These are phyloP conservation scores for Cladosporium sp. DNA, from an alignment of 2,329 filamentous ascomycete genomes.

Conservation along the genomic window DNA sequence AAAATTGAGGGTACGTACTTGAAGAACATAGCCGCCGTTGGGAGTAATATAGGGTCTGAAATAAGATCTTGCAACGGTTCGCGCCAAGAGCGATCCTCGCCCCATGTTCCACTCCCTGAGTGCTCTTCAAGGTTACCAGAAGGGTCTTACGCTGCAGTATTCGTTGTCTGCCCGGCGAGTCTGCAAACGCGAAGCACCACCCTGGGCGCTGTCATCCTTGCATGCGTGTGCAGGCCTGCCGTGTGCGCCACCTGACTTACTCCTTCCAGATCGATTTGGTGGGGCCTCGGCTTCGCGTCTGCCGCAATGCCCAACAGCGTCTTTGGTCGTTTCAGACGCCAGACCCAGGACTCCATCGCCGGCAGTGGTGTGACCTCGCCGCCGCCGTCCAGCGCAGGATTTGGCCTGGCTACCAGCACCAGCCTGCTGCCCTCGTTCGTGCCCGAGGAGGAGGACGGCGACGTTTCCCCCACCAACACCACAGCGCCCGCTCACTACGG, in stretches of 20 bases:
- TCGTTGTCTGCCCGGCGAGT: too few relatives aligned
- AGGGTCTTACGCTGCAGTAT: not conserved
- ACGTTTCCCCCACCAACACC: not conserved
- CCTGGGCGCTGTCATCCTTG: not conserved
- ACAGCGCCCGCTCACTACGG: not conserved
- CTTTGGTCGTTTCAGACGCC: slow-evolving; percentile 13
- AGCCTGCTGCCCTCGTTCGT: slow-evolving; percentile 2
- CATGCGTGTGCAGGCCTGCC: not conserved
- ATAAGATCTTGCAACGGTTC: not conserved
- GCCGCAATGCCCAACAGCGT: slow-evolving; percentile 6
- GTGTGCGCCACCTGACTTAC: not conserved
- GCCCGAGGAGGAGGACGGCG: not conserved
- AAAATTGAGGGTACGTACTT: too few relatives aligned
- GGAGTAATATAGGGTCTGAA: not conserved
- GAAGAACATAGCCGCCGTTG: not conserved
- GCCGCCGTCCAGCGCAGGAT: not conserved
- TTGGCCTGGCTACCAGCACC: slow-evolving; percentile 1
- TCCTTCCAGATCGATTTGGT: not conserved
- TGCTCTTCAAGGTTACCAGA: not conserved
- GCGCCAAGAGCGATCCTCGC: not conserved
- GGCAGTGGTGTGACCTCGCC: not conserved
- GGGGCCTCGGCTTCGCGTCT: not conserved
- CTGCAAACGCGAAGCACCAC: not conserved
- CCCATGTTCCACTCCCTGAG: slow-evolving; percentile 3
- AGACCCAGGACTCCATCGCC: not conserved